Evolutionary conservation across 805 yeast species (phyloP).

Genomic region (Lachancea thermotolerans): DNA sequence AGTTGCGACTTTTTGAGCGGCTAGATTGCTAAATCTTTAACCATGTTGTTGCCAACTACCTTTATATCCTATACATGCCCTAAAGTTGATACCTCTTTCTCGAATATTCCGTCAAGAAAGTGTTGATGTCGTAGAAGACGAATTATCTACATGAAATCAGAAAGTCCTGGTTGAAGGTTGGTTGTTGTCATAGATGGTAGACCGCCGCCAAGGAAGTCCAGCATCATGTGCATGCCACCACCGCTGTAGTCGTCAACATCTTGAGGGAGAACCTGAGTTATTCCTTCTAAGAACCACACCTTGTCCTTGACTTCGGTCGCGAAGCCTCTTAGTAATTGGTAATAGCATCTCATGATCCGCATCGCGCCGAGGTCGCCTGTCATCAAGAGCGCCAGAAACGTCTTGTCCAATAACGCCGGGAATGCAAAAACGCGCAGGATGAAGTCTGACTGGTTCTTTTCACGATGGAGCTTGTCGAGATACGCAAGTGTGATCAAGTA

Average conservation of each 20-base stretch:
- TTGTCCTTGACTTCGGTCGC: slow-evolving; percentile 81
- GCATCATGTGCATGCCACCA: slow-evolving; percentile 88
- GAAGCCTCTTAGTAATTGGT: slow-evolving; percentile 70
- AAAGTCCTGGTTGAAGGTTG: slow-evolving; percentile 20
- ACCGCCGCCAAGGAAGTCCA: slow-evolving; percentile 75
- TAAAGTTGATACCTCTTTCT: slow-evolving; percentile 3
- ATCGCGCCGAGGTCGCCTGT: slow-evolving; percentile 82
- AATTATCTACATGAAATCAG: slow-evolving; percentile 7
- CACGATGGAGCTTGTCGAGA: slow-evolving; percentile 74
- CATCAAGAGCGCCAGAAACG: slow-evolving; percentile 68
- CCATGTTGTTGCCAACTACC: background rate
- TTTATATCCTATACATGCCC: slow-evolving; percentile 1
- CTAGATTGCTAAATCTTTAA: background rate
- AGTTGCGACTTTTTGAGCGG: too few species aligned
- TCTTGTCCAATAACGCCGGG: slow-evolving; percentile 84
- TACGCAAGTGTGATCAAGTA: slow-evolving; percentile 83
- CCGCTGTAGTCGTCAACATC: slow-evolving; percentile 90
- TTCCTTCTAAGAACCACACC: slow-evolving; percentile 94
- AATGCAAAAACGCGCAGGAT: slow-evolving; percentile 83
- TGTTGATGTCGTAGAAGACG: slow-evolving; percentile 5
- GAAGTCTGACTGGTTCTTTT: slow-evolving; percentile 77
- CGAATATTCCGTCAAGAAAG: slow-evolving; percentile 8
- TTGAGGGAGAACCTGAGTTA: slow-evolving; percentile 78
- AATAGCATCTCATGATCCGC: slow-evolving; percentile 86
- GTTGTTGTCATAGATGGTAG: slow-evolving; percentile 43